Evolutionary conservation across 179 eudicot species (phyloP).

Genomic region (Vitellaria paradoxa): DNA sequence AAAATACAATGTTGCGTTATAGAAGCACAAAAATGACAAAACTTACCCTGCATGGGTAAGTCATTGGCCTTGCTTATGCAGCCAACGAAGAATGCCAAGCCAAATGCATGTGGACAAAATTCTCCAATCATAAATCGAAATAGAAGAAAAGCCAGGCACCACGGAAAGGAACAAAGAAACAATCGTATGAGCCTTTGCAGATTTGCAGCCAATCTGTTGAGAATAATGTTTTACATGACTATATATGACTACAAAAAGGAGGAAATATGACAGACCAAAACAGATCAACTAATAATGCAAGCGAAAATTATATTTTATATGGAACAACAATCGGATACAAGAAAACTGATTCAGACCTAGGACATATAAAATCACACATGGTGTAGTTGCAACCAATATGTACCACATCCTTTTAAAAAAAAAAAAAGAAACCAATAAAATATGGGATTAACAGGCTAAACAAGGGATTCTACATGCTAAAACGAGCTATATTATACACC

Average conservation of each 20-base stretch:
- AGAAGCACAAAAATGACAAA: too few relatives aligned
- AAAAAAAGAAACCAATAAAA: not conserved
- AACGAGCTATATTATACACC: slow-evolving; percentile 12
- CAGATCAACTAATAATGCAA: not conserved
- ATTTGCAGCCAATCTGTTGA: not conserved
- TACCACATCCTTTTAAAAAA: slow-evolving; percentile 2
- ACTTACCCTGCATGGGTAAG: too few relatives aligned
- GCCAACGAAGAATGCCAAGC: too few relatives aligned
- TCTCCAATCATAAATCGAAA: too few relatives aligned
- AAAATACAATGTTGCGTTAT: too few relatives aligned
- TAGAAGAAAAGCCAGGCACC: too few relatives aligned
- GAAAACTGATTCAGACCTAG: slow-evolving; percentile 5
- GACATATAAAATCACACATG: slow-evolving; percentile 6
- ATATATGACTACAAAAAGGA: not conserved
- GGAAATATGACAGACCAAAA: not conserved
- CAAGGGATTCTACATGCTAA: slow-evolving; percentile 20
- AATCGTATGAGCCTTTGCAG: not conserved
- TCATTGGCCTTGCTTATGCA: too few relatives aligned
- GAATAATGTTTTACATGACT: not conserved
- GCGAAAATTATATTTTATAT: not conserved
- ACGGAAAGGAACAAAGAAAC: too few relatives aligned
- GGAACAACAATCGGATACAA: slow-evolving; percentile 10
- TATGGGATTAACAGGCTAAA: slow-evolving; percentile 1
- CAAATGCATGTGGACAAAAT: too few relatives aligned
- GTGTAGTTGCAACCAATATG: slow-evolving; percentile 6